These are phyloP conservation scores for Capsicum pubescens DNA, from an alignment of 257 asterid genomes.

Conservation along the genomic window DNA sequence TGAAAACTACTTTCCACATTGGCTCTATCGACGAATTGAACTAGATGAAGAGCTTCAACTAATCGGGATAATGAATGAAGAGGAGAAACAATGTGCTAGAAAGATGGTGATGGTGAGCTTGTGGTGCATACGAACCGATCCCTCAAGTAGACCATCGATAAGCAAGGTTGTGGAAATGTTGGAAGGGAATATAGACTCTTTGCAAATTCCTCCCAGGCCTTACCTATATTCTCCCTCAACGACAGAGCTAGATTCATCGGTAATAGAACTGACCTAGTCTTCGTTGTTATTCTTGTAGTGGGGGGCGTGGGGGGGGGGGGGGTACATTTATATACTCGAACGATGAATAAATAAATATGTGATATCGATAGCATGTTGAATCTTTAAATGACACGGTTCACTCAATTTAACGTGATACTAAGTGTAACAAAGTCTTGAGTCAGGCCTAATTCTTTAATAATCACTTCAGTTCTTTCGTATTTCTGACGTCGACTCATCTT, in stretches of 20 bases:
- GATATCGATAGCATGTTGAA: no score
- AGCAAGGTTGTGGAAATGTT: slow-evolving; percentile 46
- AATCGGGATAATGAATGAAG: background rate
- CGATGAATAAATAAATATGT: no score
- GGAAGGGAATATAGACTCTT: slow-evolving; percentile 36
- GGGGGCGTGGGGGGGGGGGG: no score
- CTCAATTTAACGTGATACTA: no score
- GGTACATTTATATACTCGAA: no score
- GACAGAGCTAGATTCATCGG: background rate
- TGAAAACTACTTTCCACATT: slow-evolving; percentile 39
- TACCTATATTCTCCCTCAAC: slow-evolving; percentile 29
- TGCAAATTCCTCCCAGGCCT: slow-evolving; percentile 48
- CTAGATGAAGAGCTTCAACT: background rate
- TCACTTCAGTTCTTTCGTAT: no score
- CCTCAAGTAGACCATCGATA: slow-evolving; percentile 40
- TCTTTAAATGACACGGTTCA: no score
- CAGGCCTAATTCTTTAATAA: no score
- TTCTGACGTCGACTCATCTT: no score
- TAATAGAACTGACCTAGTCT: no score
- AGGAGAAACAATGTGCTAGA: slow-evolving; percentile 29
- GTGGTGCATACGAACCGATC: slow-evolving; percentile 52
- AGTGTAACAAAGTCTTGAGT: no score
- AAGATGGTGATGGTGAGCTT: slow-evolving; percentile 47
- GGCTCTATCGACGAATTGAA: slow-evolving; percentile 38
- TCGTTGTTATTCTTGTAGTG: background rate